These are phyloP conservation scores for Pleurotus ostreatus DNA, from an alignment of 768 basidiomycete species.

Conservation along the genomic window DNA sequence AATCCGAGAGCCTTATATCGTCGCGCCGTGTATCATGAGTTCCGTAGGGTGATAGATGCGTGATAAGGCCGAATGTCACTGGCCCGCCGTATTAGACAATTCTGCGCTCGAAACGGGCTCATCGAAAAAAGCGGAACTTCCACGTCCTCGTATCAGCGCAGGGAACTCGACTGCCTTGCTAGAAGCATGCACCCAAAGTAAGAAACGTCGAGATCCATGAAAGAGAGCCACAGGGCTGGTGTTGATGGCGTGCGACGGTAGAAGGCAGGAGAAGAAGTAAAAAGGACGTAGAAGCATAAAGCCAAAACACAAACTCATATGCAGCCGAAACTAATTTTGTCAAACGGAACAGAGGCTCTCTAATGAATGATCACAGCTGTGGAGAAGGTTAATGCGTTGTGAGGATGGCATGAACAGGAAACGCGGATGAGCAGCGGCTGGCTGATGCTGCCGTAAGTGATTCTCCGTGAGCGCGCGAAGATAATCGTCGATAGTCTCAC, in stretches of 20 bases:
- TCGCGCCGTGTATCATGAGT: neutral
- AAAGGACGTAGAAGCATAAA: conserved; percentile 7
- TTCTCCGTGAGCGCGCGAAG: too few relatives aligned
- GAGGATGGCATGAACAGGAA: too few relatives aligned
- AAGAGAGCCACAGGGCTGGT: neutral
- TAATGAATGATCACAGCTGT: neutral
- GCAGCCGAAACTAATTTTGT: neutral
- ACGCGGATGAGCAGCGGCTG: too few relatives aligned
- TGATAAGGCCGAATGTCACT: conserved; percentile 7
- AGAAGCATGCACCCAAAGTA: conserved; percentile 2
- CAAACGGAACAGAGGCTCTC: neutral
- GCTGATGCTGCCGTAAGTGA: too few relatives aligned
- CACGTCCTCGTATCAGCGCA: neutral
- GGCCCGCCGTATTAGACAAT: conserved; percentile 4
- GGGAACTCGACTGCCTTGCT: neutral
- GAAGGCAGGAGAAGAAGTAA: conserved; percentile 6
- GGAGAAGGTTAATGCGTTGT: too few relatives aligned
- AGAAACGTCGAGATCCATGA: conserved; percentile 9
- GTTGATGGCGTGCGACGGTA: conserved; percentile 6
- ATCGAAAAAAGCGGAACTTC: neutral
- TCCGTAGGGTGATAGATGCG: neutral
- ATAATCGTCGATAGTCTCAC: too few relatives aligned
- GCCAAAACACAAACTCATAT: neutral
- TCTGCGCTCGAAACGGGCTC: conserved; percentile 1
- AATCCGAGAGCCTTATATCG: conserved; percentile 3